Evolutionary conservation across 148 eudicot genomes (phyloP).

Genomic region (Euryodendron excelsum): DNA sequence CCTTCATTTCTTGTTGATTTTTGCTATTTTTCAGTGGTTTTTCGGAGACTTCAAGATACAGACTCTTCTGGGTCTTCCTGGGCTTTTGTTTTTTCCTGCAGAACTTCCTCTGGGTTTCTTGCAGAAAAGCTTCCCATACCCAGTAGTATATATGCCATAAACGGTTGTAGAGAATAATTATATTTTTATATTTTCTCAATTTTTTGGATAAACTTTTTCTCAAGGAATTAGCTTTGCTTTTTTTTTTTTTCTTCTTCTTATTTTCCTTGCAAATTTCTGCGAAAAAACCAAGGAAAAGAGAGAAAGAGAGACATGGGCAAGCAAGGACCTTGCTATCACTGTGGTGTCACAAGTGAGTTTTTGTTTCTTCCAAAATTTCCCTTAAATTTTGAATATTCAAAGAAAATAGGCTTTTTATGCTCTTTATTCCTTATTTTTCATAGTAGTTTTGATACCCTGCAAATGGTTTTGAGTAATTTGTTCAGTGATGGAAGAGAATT

Average conservation of each 20-base stretch:
- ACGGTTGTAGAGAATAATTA: slow-evolving; percentile 41
- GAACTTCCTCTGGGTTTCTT: slow-evolving; percentile 34
- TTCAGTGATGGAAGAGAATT: slow-evolving; percentile 25
- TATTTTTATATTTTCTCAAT: slow-evolving; percentile 7
- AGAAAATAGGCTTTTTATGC: slow-evolving; percentile 4
- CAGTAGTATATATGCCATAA: slow-evolving; percentile 26
- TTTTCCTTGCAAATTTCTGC: slow-evolving; percentile 14
- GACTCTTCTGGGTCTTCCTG: slow-evolving; percentile 34
- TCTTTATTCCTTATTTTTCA: slow-evolving; percentile 2
- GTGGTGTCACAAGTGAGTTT: slow-evolving; percentile 99
- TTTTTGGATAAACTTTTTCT: slow-evolving; percentile 11
- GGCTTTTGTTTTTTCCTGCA: slow-evolving; percentile 25
- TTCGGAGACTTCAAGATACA: slow-evolving; percentile 24
- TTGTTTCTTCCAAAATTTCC: slow-evolving; percentile 40
- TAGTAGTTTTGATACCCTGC: neutral
- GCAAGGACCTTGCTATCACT: slow-evolving; percentile 99
- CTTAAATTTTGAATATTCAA: slow-evolving; percentile 3
- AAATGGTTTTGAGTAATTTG: slow-evolving; percentile 18
- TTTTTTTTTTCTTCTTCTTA: neutral
- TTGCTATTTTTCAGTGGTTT: slow-evolving; percentile 27
- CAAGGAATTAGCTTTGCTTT: slow-evolving; percentile 2
- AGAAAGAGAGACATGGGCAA: slow-evolving; percentile 71
- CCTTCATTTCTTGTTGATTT: slow-evolving; percentile 29
- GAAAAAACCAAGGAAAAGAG: slow-evolving; percentile 30
- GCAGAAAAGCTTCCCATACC: slow-evolving; percentile 25